Evolutionary conservation across 1,284 basidiomycete species (phyloP), one percentile per base, ranked within the genome.

Genomic region (Melampsora larici-populina): DNA sequence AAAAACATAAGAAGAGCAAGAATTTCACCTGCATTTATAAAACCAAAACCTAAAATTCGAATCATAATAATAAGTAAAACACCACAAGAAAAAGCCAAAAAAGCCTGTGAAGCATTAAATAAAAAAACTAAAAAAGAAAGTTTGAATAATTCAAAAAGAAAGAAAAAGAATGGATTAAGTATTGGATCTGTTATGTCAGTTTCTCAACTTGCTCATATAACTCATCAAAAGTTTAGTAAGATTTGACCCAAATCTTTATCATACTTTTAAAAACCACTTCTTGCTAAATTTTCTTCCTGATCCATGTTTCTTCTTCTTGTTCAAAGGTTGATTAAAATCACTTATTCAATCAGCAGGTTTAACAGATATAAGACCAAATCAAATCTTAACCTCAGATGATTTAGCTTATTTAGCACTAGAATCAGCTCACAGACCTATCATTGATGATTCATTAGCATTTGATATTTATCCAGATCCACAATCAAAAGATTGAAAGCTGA

Each of bases 381-480:
- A 79, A 94, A 93, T 96, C 68, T 86, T 97, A 60, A 92, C 89
- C 4, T 88, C 91, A 15, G 95, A 97, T 81, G 94, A 95, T 83
- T 92, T 93, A 29, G 89, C 89, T 36, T 87, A 97, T 55, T 85
- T 97, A 79, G 93, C 91, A 0, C 88, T 94, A 83, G 94, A 97
- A 83, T 92, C 94, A 82, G 89, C 90, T 65, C 88, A 89, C 71
- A 92, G 93, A 82, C 91, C 94, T 0, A 87, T 93, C 46, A 87
- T 97, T 43, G 91, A 95, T 81, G 93, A 95, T 81, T 93, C 95
- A 82, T 90, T 91, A 58, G 90, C 92, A 9, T 97, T 96, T 81
- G 92, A 98, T 83, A 87, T 97, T 46, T 90, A 91, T 83, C 89
- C 93, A 40, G 89, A 90, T n/a, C 86, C 88, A n/a, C 85, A 86